phyloP scores from a whole-genome alignment of 108 stramenopile genomes.

The Epipyxis sp. region DNA sequence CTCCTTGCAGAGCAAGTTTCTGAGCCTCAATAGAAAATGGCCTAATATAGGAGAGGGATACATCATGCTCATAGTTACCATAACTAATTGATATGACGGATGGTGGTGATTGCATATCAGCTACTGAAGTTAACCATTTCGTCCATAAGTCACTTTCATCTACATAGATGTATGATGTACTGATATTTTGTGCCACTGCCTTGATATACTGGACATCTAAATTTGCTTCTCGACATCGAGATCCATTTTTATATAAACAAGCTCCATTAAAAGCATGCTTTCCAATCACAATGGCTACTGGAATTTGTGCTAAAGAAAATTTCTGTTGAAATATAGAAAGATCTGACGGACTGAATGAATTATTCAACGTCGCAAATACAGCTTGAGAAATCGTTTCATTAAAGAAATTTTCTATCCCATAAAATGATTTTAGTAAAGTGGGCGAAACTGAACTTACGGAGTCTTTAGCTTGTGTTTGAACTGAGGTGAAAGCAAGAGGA shows the following conservation, averaged over 20 bases:
- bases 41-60: neutral
- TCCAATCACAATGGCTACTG: neutral
- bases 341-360: conserved; percentile 7
- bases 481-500: neutral
- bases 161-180: conserved; percentile 5
- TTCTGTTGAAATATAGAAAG: neutral
- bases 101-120: neutral
- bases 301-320: neutral
- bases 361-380: neutral
- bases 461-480: neutral
- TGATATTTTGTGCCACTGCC: neutral
- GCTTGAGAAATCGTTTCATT: neutral
- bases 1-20: conserved; percentile 5
- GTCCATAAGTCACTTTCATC: neutral
- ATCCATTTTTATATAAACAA: no score
- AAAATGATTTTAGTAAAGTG: neutral
- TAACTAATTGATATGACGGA: neutral
- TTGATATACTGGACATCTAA: conserved; percentile 30
- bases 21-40: neutral
- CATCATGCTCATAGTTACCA: neutral
- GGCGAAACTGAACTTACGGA: neutral
- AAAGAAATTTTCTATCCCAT: neutral
- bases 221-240: conserved; percentile 5
- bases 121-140: neutral
- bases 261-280: no score